These are phyloP conservation scores for Persicaria tinctoria DNA, from an alignment of 148 eudicot species.

Conservation along the genomic window DNA sequence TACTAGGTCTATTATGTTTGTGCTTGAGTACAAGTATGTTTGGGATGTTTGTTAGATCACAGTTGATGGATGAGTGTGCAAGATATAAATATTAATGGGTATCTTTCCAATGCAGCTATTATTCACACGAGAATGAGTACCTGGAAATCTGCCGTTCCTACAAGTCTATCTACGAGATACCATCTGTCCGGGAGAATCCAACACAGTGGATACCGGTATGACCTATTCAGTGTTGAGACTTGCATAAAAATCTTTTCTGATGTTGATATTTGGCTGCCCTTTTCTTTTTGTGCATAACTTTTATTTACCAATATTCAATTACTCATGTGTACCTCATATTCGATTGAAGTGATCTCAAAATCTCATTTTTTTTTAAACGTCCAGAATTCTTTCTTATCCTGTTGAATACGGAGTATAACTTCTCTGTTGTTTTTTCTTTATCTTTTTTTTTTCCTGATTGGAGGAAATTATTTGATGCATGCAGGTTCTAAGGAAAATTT, in stretches of 20 bases:
- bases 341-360: not conserved
- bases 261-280: not conserved
- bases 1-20: not conserved
- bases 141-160: constrained; percentile 84
- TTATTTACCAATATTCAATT: not conserved
- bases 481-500: constrained; percentile 82
- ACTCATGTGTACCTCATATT: not conserved
- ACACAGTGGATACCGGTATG: constrained; percentile 70
- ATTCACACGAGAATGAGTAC: constrained; percentile 64
- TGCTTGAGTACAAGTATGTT: not conserved
- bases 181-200: constrained; percentile 64
- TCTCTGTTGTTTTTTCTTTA: not conserved
- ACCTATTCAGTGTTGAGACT: not conserved
- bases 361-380: too few relatives aligned
- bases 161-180: constrained; percentile 79
- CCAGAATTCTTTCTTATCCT: not conserved
- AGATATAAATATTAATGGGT: not conserved
- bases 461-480: not conserved
- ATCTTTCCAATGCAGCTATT: constrained; percentile 33
- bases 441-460: not conserved
- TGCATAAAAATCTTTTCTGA: not conserved
- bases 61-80: not conserved
- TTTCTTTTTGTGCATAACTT: not conserved
- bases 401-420: not conserved
- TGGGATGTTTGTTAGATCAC: not conserved